Evolutionary conservation across 345 rosid genomes (phyloP), one percentile per base, ranked within the genome.

Genomic region (Lumnitzera littorea): DNA sequence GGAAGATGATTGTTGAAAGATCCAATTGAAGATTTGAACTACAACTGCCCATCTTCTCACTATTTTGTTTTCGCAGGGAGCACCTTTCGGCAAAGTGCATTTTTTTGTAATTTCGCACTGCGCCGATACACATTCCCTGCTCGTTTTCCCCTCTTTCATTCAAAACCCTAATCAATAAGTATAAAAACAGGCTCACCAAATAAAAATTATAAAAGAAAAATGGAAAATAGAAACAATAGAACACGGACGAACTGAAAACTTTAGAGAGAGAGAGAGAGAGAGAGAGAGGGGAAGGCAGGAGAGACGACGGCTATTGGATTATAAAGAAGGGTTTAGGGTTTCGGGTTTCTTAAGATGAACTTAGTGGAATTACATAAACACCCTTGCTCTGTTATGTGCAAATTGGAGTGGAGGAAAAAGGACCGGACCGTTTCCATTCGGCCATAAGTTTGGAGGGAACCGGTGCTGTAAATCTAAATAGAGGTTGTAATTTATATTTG

Each of bases 11-110:
- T 61, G 55, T 61, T 61, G 64, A 61, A 55, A 2, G 14, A 55
- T 51, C 20, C 64, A 50, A 61, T 36, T 13, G 25, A 9, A 36
- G 43, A 24, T 46, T 49, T 15, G 56, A 61, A 41, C 48, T 20
- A 17, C 63, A 60, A 60, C 55, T 60, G 63, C 63, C 63, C 63
- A 61, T 47, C 64, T 61, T 61, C 64, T 47, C 56, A 9, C 15
- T 29, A 16, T 9, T 1, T 60, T 3, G 43, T 13, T 60, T 0
- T 60, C 5, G 63, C 55, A 60, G 63, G 31, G 53, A 50, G 17
- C 52, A 60, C 63, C 55, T 60, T 60, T 60, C 63, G 55, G 55
- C 63, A 9, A 50, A 50, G 55, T 46, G 63, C 63, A 60, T 31
- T 46, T 27, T 27, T 2, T 48, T 20, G 43, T 2, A 36, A 36